phyloP scores from a whole-genome alignment of 176 grass and related monocot species.

The Carex cristatella region DNA sequence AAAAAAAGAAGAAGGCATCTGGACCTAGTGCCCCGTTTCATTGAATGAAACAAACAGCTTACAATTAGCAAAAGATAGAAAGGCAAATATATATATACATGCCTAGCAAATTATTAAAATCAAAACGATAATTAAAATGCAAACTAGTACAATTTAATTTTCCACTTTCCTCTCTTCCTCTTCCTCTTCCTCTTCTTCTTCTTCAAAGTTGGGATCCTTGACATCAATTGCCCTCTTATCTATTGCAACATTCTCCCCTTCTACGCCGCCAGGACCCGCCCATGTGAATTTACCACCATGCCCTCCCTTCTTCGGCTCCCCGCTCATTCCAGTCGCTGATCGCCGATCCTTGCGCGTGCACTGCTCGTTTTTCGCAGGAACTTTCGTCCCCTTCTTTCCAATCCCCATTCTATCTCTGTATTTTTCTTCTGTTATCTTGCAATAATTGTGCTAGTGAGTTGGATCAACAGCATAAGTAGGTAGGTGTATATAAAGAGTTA shows the following conservation, averaged over 20 bases:
- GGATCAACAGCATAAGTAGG: not conserved
- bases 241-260: slow-evolving; percentile 37
- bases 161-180: not conserved
- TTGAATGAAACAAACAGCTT: no score
- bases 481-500: not conserved
- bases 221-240: slow-evolving; percentile 28
- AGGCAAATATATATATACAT: not conserved
- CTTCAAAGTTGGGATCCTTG: slow-evolving; percentile 36
- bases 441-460: not conserved
- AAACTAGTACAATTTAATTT: not conserved
- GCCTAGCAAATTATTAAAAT: not conserved
- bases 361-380: slow-evolving; percentile 14
- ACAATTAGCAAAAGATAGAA: not conserved
- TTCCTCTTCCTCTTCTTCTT: slow-evolving; percentile 14
- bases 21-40: no score
- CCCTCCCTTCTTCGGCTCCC: slow-evolving; percentile 83
- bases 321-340: slow-evolving; percentile 67
- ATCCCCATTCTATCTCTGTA: slow-evolving; percentile 37
- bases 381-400: slow-evolving; percentile 47
- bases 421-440: not conserved
- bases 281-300: slow-evolving; percentile 96
- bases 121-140: not conserved
- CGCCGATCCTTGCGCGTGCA: slow-evolving; percentile 56
- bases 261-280: slow-evolving; percentile 51
- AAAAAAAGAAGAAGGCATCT: no score